These are phyloP conservation scores for Fusarium caatingaense DNA, from an alignment of 2,329 filamentous ascomycete genomes.

Conservation along the genomic window DNA sequence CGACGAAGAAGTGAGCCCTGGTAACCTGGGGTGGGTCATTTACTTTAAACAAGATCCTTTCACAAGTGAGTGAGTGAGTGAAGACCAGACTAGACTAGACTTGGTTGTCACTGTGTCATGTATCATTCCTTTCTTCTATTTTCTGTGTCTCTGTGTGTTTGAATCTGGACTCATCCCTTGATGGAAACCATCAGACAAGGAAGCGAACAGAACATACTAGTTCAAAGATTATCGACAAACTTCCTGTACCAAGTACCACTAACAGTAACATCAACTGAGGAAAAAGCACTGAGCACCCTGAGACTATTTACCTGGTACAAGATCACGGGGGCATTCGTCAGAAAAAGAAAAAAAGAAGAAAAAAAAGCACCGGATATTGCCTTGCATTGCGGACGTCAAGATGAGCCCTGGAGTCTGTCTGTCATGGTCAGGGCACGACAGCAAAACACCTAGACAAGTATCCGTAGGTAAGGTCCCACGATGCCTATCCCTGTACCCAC, in stretches of 20 bases:
- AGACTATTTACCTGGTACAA: slow-evolving; percentile 10
- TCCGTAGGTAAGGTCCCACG: slow-evolving; percentile 25
- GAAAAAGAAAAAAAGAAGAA: neutral
- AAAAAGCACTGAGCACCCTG: slow-evolving; percentile 6
- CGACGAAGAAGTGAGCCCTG: slow-evolving; percentile 21
- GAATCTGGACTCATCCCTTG: slow-evolving; percentile 4
- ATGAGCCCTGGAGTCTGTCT: slow-evolving; percentile 38
- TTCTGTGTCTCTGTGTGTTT: neutral
- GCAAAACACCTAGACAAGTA: slow-evolving; percentile 22
- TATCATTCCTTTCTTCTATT: slow-evolving; percentile 8
- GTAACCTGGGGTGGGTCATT: slow-evolving; percentile 12
- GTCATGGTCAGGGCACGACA: slow-evolving; percentile 10
- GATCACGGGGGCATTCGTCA: slow-evolving; percentile 4
- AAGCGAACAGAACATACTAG: neutral
- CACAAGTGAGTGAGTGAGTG: neutral
- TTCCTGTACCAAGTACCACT: neutral
- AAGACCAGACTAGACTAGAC: neutral
- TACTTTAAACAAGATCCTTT: slow-evolving; percentile 14
- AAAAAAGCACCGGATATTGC: slow-evolving; percentile 17
- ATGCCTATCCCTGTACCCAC: slow-evolving; percentile 39
- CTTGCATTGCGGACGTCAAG: slow-evolving; percentile 34
- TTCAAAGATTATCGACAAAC: neutral
- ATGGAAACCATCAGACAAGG: neutral
- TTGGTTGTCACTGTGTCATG: slow-evolving; percentile 6
- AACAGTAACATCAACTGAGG: neutral